phyloP scores from a whole-genome alignment of 2,329 filamentous ascomycete species.

The Botryotinia convoluta region DNA sequence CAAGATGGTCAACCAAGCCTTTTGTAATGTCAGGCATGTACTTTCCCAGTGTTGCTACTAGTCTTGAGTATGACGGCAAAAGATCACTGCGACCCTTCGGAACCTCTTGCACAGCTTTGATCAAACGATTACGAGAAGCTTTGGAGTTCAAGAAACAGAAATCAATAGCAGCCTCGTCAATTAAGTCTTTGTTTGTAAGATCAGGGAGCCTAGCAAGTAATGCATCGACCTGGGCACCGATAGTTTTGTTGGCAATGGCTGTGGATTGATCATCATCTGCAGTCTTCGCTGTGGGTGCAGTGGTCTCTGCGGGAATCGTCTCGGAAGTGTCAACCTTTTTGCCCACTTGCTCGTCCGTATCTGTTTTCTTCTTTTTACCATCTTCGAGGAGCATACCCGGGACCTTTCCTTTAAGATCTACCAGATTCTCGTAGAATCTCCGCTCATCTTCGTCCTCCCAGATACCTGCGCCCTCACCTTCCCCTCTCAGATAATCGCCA shows the following conservation, averaged over 20 bases:
- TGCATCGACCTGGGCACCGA: slow-evolving; percentile 93
- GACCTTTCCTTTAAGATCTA: slow-evolving; percentile 93
- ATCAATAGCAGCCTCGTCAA: slow-evolving; percentile 90
- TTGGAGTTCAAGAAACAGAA: slow-evolving; percentile 99
- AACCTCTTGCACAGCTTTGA: slow-evolving; percentile 91
- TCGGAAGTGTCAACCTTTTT: slow-evolving; percentile 65
- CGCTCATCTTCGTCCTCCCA: slow-evolving; percentile 99
- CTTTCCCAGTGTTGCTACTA: slow-evolving; percentile 88
- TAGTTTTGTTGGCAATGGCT: slow-evolving; percentile 96
- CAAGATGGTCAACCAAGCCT: slow-evolving; percentile 84
- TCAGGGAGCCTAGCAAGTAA: slow-evolving; percentile 86
- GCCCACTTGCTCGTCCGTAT: slow-evolving; percentile 76
- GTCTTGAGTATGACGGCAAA: slow-evolving; percentile 83
- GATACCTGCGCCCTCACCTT: slow-evolving; percentile 87
- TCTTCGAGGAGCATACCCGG: slow-evolving; percentile 92
- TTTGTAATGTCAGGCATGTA: slow-evolving; percentile 95
- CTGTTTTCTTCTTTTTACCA: slow-evolving; percentile 86
- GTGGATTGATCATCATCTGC: slow-evolving; percentile 79
- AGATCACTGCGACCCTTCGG: slow-evolving; percentile 92
- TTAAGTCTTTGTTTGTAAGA: slow-evolving; percentile 83
- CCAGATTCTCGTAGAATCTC: slow-evolving; percentile 95
- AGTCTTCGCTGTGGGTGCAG: slow-evolving; percentile 47
- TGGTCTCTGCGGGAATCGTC: slow-evolving; percentile 42
- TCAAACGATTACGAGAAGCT: slow-evolving; percentile 87
- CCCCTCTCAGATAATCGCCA: slow-evolving; percentile 85